Conservation (phyloP, 331 rosid species). For the Quercus phellos region DNA sequence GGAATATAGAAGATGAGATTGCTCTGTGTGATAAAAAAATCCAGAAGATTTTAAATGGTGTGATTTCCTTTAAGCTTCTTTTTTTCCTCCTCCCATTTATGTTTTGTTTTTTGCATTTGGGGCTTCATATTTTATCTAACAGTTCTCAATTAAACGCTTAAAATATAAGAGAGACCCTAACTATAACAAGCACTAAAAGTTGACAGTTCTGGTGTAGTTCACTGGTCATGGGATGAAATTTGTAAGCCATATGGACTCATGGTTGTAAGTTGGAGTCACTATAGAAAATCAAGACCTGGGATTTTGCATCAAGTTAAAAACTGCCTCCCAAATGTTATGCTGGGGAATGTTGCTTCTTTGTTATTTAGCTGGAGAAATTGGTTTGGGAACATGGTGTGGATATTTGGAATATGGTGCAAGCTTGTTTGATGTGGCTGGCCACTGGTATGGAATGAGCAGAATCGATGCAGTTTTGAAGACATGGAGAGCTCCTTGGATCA, state of each 20-base stretch:
- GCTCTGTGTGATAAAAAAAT: slow-evolving; percentile 55
- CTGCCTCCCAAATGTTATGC: neutral
- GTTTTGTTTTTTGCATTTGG: neutral
- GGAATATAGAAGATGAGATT: slow-evolving; percentile 57
- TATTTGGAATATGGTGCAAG: no score
- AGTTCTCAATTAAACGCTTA: neutral
- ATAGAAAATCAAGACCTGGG: neutral
- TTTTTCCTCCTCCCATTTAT: slow-evolving; percentile 13
- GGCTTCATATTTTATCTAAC: neutral
- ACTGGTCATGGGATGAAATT: neutral
- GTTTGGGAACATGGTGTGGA: no score
- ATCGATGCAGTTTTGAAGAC: no score
- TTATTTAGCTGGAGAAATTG: no score
- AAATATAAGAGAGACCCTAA: neutral
- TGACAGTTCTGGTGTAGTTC: neutral
- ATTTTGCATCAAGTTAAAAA: neutral
- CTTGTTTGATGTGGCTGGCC: no score
- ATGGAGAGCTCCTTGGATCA: no score
- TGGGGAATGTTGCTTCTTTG: no score
- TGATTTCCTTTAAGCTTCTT: slow-evolving; percentile 1
- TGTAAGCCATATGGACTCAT: neutral
- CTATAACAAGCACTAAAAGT: neutral
- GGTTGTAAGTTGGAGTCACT: neutral
- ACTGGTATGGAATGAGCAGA: no score
- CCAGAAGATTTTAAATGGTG: slow-evolving; percentile 56